Conservation (phyloP, 257 asterid genomes). For the Ilex asprella region DNA sequence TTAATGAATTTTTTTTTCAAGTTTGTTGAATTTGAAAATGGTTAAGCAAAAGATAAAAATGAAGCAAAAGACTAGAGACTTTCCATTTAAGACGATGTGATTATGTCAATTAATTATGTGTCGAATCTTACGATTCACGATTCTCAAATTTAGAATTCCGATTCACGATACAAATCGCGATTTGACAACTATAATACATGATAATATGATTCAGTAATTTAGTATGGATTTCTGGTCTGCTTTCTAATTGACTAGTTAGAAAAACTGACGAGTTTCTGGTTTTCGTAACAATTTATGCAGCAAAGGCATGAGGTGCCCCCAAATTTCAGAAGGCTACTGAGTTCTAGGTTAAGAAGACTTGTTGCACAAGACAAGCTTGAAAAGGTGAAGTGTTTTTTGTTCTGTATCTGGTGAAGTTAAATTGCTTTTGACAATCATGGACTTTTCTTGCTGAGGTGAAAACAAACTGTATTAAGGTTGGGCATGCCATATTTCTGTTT, state of each 20-base stretch:
- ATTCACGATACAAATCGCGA: no score
- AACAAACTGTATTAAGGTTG: background rate
- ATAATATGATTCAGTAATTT: no score
- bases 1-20: no score
- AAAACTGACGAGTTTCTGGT: background rate
- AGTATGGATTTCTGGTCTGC: no score
- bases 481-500: background rate
- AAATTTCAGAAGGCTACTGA: conserved; percentile 67
- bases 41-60: no score
- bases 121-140: no score
- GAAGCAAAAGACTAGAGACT: no score
- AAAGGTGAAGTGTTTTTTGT: conserved; percentile 40
- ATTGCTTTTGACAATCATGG: background rate
- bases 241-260: background rate
- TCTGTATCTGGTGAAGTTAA: background rate
- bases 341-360: conserved; percentile 81
- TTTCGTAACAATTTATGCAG: conserved; percentile 33
- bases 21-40: no score
- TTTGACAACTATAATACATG: no score
- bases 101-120: no score
- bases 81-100: no score
- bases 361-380: conserved; percentile 80
- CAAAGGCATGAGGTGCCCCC: conserved; percentile 69
- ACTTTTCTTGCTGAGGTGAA: background rate
- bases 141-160: no score